Percentiles rank a stretch among this genome's conserved stretches.
Conservation (phyloP, 2,329 filamentous ascomycete genomes). For the Aspergillus unguis region DNA sequence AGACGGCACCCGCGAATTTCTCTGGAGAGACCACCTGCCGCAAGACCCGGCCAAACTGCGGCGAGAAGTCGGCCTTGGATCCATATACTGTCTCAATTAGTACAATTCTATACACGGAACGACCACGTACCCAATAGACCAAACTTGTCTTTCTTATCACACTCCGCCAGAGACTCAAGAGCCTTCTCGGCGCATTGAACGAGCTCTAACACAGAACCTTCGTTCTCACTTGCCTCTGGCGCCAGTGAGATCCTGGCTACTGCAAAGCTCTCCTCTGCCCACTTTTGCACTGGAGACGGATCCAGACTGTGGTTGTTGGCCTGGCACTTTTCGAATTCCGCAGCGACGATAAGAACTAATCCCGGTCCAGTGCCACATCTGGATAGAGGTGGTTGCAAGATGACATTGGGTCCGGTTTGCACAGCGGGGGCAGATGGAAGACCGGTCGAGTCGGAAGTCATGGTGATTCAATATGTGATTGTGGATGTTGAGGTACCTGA, state of each 20-base stretch:
- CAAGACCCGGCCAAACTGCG: constrained; percentile 14
- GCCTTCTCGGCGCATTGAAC: constrained; percentile 15
- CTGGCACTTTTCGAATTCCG: constrained; percentile 24
- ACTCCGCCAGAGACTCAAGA: constrained; percentile 22
- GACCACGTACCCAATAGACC: constrained; percentile 22
- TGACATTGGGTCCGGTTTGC: constrained; percentile 8
- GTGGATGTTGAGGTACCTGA: not conserved
- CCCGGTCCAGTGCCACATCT: constrained; percentile 49
- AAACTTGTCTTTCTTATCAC: constrained; percentile 19
- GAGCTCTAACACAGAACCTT: constrained; percentile 11
- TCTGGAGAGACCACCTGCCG: not conserved
- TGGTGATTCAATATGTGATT: not conserved
- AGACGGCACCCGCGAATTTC: constrained; percentile 15
- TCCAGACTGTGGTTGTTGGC: constrained; percentile 41
- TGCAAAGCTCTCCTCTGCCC: constrained; percentile 68
- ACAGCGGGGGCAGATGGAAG: constrained; percentile 10
- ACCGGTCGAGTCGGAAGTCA: constrained; percentile 3
- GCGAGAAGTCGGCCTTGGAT: constrained; percentile 21
- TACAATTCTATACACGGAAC: not conserved
- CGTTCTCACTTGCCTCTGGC: constrained; percentile 4
- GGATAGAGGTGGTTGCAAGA: constrained; percentile 46
- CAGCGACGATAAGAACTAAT: constrained; percentile 45
- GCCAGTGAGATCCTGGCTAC: constrained; percentile 53
- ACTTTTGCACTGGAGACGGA: constrained; percentile 60
- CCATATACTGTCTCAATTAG: constrained; percentile 24